phyloP scores from a whole-genome alignment of 2,329 filamentous ascomycete species.

The Diaporthe velutina region DNA sequence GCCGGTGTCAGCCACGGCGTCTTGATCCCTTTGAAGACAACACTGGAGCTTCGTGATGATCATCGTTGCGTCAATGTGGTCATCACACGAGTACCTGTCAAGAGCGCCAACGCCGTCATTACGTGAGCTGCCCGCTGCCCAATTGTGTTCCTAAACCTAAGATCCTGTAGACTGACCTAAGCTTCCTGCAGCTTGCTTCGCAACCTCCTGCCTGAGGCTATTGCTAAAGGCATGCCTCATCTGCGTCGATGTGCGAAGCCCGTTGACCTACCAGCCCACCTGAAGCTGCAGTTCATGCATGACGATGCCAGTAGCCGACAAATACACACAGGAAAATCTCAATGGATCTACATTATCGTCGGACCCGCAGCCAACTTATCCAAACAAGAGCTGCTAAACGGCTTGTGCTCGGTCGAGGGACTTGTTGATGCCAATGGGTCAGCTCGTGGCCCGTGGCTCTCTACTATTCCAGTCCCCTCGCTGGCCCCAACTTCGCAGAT shows the following conservation, averaged over 20 bases:
- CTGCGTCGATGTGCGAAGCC: conserved; percentile 83
- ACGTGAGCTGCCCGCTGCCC: conserved; percentile 65
- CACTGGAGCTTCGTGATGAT: conserved; percentile 71
- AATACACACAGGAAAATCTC: conserved; percentile 71
- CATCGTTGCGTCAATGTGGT: conserved; percentile 73
- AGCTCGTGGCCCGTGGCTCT: conserved; percentile 64
- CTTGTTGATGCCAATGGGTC: conserved; percentile 53
- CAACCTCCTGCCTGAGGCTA: conserved; percentile 69
- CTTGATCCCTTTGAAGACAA: conserved; percentile 74
- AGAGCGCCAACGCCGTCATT: conserved; percentile 78
- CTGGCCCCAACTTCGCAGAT: conserved; percentile 81
- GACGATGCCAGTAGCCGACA: conserved; percentile 66
- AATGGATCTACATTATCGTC: conserved; percentile 70
- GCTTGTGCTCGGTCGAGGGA: conserved; percentile 62
- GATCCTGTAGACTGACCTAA: conserved; percentile 47
- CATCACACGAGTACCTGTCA: conserved; percentile 79
- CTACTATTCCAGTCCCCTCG: conserved; percentile 76
- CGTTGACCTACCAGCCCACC: conserved; percentile 74
- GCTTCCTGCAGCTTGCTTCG: conserved; percentile 62
- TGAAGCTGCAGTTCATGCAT: conserved; percentile 73
- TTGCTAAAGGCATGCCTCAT: conserved; percentile 76
- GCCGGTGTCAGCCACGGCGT: conserved; percentile 59
- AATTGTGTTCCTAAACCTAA: background rate
- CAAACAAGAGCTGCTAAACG: conserved; percentile 63
- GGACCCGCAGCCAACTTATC: conserved; percentile 65